Base-by-base conservation (phyloP, 306 rosid genomes). In the Quercus mongolica region DNA sequence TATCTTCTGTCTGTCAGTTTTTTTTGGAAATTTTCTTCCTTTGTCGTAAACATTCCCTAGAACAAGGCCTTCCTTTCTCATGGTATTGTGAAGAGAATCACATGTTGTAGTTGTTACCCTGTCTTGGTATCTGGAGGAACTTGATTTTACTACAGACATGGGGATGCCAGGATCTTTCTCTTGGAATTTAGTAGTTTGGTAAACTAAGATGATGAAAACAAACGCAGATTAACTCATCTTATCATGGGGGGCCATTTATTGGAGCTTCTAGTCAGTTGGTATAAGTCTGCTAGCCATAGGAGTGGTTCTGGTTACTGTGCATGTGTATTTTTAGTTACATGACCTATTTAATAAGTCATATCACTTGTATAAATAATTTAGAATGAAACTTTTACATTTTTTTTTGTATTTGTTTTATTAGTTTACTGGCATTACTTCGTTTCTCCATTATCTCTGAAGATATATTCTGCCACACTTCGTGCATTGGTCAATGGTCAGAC, bases 401-500 rank as follows among this genome's bases (percentile, higher is more conserved):
- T 49, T 35, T 6, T 12, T 55, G 26, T 2, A 44, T 71, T 49
- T 31, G 26, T 81, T 70, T 73, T 25, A 73, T 15, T 56, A 41
- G 51, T 76, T 72, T 77, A 26, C 82, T 86, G 59, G 76, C 82
- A 5, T 61, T 61, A 18, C 38, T 26, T 67, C 28, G 25, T 57
- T 74, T 79, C 30, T 59, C 23, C 30, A 67, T 67, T 38, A 19
- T 75, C 46, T 83, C 46, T 83, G 59, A 81, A 92, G 97, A 28
- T 87, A 81, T 80, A 59, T 95, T 54, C 83, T 82, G 74, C 94
- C 89, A n/a, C 74, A 89, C 65, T 95, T 85, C 56, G 69, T 86
- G 25, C 90, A 84, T 76, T 95, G 98, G 99, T 92, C 98, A 41
- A 90, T 83, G 87, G 92, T 95, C 75, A 86, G 75, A 79, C 89